Percentiles rank a stretch among this genome's conserved stretches.
Conservation (phyloP, 192 early-diverging fungal species). For the Podila verticillata region DNA sequence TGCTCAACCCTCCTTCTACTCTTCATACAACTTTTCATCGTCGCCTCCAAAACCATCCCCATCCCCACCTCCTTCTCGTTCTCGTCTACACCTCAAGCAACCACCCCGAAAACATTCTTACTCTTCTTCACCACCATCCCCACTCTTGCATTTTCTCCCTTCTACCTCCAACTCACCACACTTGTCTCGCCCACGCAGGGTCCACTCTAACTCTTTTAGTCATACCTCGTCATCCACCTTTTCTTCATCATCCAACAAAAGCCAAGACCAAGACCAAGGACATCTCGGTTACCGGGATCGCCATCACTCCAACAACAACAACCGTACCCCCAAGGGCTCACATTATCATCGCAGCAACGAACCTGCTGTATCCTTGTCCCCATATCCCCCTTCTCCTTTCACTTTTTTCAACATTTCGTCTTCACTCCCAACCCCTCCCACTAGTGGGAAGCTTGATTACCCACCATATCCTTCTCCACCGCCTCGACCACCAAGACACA, state of each 20-base stretch:
- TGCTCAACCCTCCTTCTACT: background rate
- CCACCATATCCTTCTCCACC: background rate
- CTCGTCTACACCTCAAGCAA: background rate
- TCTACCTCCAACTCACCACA: background rate
- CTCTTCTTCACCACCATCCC: background rate
- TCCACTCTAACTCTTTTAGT: background rate
- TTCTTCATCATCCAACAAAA: background rate
- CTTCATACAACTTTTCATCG: background rate
- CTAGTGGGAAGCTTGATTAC: slow-evolving; percentile 16
- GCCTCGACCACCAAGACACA: background rate
- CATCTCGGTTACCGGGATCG: too few species aligned
- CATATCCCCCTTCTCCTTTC: background rate
- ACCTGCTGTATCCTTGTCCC: background rate
- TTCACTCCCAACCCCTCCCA: slow-evolving; percentile 27
- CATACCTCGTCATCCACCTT: background rate
- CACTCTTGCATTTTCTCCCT: background rate
- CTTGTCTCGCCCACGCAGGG: background rate
- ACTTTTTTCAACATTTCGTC: slow-evolving; percentile 16
- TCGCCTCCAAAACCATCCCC: background rate
- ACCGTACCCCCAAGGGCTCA: too few species aligned
- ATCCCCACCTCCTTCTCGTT: background rate
- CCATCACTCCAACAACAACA: background rate
- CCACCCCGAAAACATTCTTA: background rate
- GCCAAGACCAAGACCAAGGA: too few species aligned
- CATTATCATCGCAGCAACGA: background rate